A percentile compares a stretch with the other conserved stretches of the same genome.
Evolutionary conservation across 176 grass and related monocot genomes (phyloP).

Genomic region (Oryza meridionalis): DNA sequence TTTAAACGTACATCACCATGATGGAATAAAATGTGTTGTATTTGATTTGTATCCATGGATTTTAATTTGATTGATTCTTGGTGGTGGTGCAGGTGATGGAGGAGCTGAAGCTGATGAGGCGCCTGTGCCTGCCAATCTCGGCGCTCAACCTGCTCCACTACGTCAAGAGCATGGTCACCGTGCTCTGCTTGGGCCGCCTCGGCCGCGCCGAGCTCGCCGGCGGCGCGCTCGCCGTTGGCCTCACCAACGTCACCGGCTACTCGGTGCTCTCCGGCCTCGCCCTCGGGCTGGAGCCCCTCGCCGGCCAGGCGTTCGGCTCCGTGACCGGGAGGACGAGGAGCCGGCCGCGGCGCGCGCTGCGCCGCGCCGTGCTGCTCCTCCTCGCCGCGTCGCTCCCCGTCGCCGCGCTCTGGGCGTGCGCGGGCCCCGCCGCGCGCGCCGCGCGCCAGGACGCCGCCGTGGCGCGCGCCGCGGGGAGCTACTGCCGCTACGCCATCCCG

Average conservation of each 20-base stretch:
- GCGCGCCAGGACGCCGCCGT: too few species aligned
- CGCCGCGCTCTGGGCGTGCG: not conserved
- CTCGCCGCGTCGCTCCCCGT: not conserved
- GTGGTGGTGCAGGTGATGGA: too few species aligned
- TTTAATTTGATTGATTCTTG: not conserved
- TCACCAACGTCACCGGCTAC: conserved; percentile 65
- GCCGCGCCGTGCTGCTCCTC: not conserved
- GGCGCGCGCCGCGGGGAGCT: too few species aligned
- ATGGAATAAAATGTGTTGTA: too few species aligned
- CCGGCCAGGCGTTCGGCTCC: conserved; percentile 46
- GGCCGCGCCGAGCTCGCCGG: conserved; percentile 49
- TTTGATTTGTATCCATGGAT: too few species aligned
- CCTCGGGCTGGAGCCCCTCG: conserved; percentile 58
- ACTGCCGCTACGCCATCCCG: not conserved
- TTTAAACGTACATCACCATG: too few species aligned
- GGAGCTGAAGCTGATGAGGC: not conserved
- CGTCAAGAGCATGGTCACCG: conserved; percentile 47
- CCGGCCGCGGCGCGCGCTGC: not conserved
- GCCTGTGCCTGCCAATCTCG: not conserved
- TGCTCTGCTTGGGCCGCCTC: conserved; percentile 52
- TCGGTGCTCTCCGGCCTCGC: conserved; percentile 61
- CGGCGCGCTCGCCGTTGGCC: not conserved
- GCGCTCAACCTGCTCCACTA: conserved; percentile 39
- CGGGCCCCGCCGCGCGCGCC: too few species aligned
- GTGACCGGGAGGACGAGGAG: too few species aligned